A percentile compares a stretch with the other conserved stretches of the same genome.
phyloP scores from a whole-genome alignment of 2,329 filamentous ascomycete species.

The Alternaria atra region DNA sequence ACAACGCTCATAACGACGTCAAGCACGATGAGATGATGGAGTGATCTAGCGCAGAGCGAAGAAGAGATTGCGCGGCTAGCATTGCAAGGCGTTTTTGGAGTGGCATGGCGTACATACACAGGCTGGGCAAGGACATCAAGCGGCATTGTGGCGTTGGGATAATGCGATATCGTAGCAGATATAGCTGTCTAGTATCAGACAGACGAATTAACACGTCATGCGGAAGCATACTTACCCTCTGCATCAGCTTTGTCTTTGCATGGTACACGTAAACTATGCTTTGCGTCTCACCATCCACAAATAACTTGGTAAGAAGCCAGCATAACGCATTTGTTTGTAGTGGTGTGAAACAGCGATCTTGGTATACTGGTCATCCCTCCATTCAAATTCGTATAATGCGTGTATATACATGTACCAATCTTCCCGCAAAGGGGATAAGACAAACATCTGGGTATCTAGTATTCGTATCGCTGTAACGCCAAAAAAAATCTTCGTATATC shows the following conservation, averaged over 20 bases:
- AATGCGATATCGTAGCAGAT: background rate
- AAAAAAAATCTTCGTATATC: background rate
- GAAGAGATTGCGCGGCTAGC: conserved; percentile 6
- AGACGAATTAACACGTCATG: background rate
- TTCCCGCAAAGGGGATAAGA: background rate
- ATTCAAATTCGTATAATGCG: background rate
- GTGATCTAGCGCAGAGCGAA: too few relatives aligned
- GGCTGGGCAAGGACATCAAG: conserved; percentile 2
- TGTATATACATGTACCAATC: background rate
- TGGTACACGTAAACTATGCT: background rate
- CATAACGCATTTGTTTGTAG: background rate
- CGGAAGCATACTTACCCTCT: background rate
- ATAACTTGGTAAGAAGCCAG: too few relatives aligned
- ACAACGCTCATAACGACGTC: background rate
- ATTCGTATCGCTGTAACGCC: background rate
- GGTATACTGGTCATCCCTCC: background rate
- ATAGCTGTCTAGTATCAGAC: background rate
- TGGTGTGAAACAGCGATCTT: background rate
- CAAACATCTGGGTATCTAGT: conserved; percentile 1
- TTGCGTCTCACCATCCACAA: too few relatives aligned
- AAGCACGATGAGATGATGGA: background rate
- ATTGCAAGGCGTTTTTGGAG: conserved; percentile 21
- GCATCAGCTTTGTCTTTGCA: background rate
- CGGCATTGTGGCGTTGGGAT: conserved; percentile 14
- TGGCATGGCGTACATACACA: conserved; percentile 8